These are phyloP conservation scores for Saccharata proteae DNA, from an alignment of 2,329 filamentous ascomycete genomes.

Conservation along the genomic window DNA sequence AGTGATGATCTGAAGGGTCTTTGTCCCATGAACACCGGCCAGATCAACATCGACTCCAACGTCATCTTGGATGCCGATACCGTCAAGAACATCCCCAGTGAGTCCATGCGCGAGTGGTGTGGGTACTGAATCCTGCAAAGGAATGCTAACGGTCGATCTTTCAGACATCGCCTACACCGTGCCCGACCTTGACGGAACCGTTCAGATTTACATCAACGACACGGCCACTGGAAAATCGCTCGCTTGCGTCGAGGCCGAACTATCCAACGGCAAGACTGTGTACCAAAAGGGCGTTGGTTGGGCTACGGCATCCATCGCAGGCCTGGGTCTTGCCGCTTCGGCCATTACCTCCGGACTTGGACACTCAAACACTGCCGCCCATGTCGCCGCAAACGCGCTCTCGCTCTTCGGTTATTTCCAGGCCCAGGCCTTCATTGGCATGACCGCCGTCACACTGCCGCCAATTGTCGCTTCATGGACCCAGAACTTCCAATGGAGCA, in stretches of 20 bases:
- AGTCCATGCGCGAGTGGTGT: conserved; percentile 11
- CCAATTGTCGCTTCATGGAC: conserved; percentile 89
- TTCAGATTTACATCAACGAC: conserved; percentile 69
- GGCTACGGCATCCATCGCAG: conserved; percentile 78
- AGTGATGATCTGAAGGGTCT: conserved; percentile 54
- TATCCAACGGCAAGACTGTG: conserved; percentile 89
- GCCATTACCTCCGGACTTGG: conserved; percentile 82
- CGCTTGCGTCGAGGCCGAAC: conserved; percentile 74
- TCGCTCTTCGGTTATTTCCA: conserved; percentile 96
- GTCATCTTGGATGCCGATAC: conserved; percentile 45
- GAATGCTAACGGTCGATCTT: neutral
- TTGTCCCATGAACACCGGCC: conserved; percentile 82
- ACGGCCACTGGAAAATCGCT: conserved; percentile 52
- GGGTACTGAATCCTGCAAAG: neutral
- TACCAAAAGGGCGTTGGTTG: conserved; percentile 81
- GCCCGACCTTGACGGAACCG: conserved; percentile 79
- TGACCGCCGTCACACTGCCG: conserved; percentile 68
- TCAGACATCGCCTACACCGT: conserved; percentile 70
- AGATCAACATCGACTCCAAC: conserved; percentile 65
- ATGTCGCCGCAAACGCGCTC: conserved; percentile 85
- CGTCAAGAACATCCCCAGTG: conserved; percentile 55
- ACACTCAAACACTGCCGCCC: conserved; percentile 86
- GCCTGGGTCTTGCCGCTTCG: conserved; percentile 69
- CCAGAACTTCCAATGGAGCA: conserved; percentile 96
- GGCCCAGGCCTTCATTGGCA: conserved; percentile 79